Evolutionary conservation across 2,329 filamentous ascomycete genomes (phyloP).

Genomic region (Fusarium humuli): DNA sequence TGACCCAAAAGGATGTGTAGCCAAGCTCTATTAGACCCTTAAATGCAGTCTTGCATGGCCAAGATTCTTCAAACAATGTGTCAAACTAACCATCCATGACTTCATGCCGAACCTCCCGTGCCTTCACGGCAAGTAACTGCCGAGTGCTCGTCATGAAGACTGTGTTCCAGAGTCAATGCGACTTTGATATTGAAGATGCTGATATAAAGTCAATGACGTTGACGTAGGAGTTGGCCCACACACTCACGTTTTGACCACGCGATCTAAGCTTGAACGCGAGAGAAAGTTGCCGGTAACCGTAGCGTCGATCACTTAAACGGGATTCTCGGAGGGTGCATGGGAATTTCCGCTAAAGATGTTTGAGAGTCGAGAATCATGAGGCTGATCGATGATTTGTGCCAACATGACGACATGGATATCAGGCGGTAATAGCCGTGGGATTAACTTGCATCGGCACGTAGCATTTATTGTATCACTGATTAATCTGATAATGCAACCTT

Average conservation of each 20-base stretch:
- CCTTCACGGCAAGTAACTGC: background rate
- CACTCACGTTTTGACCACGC: background rate
- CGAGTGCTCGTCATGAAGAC: conserved; percentile 18
- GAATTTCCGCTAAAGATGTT: background rate
- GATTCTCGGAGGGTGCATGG: background rate
- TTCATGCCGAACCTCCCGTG: conserved; percentile 8
- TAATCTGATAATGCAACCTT: background rate
- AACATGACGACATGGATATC: background rate
- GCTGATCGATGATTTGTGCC: background rate
- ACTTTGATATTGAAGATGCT: background rate
- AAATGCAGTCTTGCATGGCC: background rate
- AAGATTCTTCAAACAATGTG: background rate
- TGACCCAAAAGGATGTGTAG: background rate
- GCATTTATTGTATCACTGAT: background rate
- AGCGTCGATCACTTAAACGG: background rate
- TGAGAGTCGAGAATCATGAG: background rate
- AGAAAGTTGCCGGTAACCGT: conserved; percentile 15
- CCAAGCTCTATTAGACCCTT: conserved; percentile 3
- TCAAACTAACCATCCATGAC: background rate
- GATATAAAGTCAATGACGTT: conserved; percentile 21
- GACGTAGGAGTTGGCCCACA: conserved; percentile 5
- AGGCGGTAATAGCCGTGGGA: background rate
- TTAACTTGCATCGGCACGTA: background rate
- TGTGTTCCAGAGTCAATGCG: background rate
- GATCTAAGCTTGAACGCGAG: background rate